phyloP scores from a whole-genome alignment of 192 early-diverging fungal genomes.

The Phycomyces blakesleeanus region DNA sequence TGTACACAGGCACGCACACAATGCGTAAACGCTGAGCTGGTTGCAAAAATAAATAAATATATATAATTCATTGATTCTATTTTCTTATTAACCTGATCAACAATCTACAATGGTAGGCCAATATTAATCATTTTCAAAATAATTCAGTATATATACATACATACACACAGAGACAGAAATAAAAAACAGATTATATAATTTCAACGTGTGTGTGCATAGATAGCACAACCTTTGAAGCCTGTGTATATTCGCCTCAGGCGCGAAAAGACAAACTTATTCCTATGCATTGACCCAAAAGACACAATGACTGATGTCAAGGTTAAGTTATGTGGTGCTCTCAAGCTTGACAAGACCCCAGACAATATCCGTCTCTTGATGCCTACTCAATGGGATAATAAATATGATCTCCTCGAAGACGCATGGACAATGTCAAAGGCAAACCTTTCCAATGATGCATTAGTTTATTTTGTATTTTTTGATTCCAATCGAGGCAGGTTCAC shows the following conservation, averaged over 20 bases:
- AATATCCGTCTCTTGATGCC: slow-evolving; percentile 6
- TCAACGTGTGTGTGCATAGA: not conserved
- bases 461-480: slow-evolving; percentile 18
- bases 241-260: slow-evolving; percentile 7
- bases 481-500: not conserved
- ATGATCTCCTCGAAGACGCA: not conserved
- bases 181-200: not conserved
- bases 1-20: too few relatives aligned
- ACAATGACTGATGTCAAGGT: slow-evolving; percentile 1
- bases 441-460: not conserved
- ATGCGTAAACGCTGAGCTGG: not conserved
- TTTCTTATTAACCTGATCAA: too few relatives aligned
- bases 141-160: not conserved
- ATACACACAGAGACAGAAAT: not conserved
- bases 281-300: slow-evolving; percentile 1
- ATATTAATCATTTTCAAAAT: not conserved
- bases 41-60: not conserved
- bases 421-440: not conserved
- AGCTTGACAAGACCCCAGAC: slow-evolving; percentile 2
- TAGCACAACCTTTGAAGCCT: not conserved
- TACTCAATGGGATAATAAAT: not conserved
- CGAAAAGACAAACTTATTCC: slow-evolving; percentile 6
- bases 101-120: not conserved
- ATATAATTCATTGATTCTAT: not conserved
- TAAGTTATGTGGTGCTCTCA: slow-evolving; percentile 6